Percentiles rank a stretch among this genome's conserved stretches.
Evolutionary conservation across 495 filamentous ascomycete species (phyloP).

Genomic region (Neurospora sp.): DNA sequence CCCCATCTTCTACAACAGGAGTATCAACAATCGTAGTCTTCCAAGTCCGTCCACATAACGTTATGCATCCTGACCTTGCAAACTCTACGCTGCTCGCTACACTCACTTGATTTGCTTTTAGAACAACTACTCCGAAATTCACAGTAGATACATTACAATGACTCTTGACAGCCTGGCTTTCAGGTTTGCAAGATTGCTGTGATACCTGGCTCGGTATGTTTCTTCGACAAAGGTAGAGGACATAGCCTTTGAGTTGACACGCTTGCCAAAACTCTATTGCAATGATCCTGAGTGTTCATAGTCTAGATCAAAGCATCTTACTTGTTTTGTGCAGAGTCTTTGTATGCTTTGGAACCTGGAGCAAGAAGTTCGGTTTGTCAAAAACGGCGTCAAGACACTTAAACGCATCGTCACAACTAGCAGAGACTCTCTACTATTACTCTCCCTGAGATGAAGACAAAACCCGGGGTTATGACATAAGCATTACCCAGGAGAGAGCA

Average conservation of each 20-base stretch:
- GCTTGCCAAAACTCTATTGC: background rate
- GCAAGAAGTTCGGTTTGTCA: background rate
- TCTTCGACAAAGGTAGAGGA: background rate
- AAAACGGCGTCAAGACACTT: background rate
- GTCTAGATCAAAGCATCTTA: background rate
- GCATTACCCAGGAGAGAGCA: background rate
- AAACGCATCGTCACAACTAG: background rate
- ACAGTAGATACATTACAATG: background rate
- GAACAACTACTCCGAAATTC: background rate
- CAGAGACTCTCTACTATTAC: background rate
- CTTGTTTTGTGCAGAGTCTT: background rate
- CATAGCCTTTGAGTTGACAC: background rate
- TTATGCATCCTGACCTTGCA: background rate
- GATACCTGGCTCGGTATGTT: background rate
- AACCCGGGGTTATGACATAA: background rate
- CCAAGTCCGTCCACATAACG: background rate
- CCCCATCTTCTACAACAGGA: background rate
- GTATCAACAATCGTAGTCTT: background rate
- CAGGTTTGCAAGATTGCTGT: background rate
- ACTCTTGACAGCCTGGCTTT: background rate
- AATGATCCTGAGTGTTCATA: background rate
- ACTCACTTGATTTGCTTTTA: background rate
- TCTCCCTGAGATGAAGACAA: background rate
- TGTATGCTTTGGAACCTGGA: background rate
- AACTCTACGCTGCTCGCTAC: background rate